phyloP scores from a whole-genome alignment of 345 rosid genomes.

The Abelmoschus esculentus region DNA sequence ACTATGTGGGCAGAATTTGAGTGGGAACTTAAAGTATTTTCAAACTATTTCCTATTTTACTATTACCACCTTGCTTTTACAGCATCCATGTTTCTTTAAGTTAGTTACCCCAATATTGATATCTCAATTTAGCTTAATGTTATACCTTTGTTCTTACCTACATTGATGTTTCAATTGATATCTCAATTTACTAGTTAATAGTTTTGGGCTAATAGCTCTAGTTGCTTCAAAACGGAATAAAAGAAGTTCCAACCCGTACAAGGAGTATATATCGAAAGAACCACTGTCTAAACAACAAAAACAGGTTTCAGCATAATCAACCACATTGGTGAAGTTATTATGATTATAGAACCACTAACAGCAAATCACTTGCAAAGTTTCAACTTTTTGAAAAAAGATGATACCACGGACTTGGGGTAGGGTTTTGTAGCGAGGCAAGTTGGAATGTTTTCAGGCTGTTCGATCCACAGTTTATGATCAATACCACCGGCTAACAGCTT shows the following conservation, averaged over 20 bases:
- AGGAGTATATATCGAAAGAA: neutral
- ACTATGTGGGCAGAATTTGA: slow-evolving; percentile 99
- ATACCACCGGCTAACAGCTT: slow-evolving; percentile 58
- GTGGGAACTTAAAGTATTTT: slow-evolving; percentile 83
- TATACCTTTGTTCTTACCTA: neutral
- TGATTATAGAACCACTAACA: neutral
- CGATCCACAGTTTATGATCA: slow-evolving; percentile 76
- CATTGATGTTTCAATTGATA: neutral
- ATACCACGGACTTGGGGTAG: slow-evolving; percentile 40
- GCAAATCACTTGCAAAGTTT: slow-evolving; percentile 54
- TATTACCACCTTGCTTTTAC: neutral
- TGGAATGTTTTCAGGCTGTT: slow-evolving; percentile 89
- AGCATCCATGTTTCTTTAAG: neutral
- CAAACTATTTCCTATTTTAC: neutral
- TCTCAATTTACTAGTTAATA: neutral
- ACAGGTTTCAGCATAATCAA: neutral
- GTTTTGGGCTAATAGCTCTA: neutral
- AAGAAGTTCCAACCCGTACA: neutral
- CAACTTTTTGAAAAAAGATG: slow-evolving; percentile 48
- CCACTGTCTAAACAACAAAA: slow-evolving; percentile 14
- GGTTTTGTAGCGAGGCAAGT: slow-evolving; percentile 52
- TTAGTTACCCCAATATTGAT: neutral
- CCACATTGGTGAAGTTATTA: neutral
- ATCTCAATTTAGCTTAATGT: too few relatives aligned
- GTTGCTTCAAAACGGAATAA: neutral